Evolutionary conservation across 768 basidiomycete species (phyloP).

Genomic region (Tricholoma sp.): DNA sequence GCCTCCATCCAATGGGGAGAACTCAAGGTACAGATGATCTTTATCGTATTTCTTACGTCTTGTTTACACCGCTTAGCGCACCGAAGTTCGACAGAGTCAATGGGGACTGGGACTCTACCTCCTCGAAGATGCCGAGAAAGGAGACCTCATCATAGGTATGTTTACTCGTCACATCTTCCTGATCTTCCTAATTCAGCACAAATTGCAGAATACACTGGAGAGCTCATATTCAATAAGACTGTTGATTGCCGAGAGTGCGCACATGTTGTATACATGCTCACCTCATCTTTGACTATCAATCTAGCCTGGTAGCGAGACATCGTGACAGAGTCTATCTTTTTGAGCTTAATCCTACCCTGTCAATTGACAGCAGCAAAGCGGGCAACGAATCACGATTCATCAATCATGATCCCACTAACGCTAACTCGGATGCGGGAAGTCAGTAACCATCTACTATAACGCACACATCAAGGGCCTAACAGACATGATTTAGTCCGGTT

Average conservation of each 20-base stretch:
- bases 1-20: conserved; percentile 40
- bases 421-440: conserved; percentile 48
- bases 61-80: conserved; percentile 22
- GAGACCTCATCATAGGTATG: conserved; percentile 47
- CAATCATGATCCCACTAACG: conserved; percentile 42
- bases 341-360: conserved; percentile 37
- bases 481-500: conserved; percentile 34
- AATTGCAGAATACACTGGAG: conserved; percentile 60
- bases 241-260: conserved; percentile 46
- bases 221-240: conserved; percentile 49
- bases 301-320: conserved; percentile 41
- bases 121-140: conserved; percentile 33
- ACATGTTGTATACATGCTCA: neutral
- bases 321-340: conserved; percentile 61
- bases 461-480: neutral
- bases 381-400: conserved; percentile 69
- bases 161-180: neutral
- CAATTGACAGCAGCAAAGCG: conserved; percentile 49
- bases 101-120: conserved; percentile 57
- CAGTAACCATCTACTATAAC: conserved; percentile 6
- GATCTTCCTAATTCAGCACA: neutral
- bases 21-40: conserved; percentile 32
- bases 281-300: neutral
- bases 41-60: conserved; percentile 1
- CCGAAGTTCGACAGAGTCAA: conserved; percentile 36